These are phyloP conservation scores for Arthroderma sp. DNA, from an alignment of 2,329 filamentous ascomycete species.

Conservation along the genomic window DNA sequence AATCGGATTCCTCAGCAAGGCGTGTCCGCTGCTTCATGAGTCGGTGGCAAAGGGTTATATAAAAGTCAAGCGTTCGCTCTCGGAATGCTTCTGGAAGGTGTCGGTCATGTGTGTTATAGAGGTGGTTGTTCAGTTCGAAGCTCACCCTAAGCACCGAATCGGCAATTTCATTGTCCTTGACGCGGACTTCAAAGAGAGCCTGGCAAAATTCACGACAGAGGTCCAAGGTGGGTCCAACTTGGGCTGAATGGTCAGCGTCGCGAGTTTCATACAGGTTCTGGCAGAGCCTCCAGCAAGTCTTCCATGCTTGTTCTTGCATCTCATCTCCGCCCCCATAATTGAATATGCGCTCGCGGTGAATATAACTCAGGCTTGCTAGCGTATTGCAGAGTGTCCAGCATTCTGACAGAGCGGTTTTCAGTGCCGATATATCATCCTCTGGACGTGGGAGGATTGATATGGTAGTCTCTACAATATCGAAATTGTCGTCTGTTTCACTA, in stretches of 20 bases:
- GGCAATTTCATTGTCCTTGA: constrained; percentile 60
- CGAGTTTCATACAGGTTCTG: constrained; percentile 75
- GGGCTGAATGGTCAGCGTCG: constrained; percentile 54
- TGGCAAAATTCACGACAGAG: constrained; percentile 88
- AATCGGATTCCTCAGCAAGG: constrained; percentile 67
- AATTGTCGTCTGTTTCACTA: not conserved
- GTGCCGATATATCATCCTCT: constrained; percentile 46
- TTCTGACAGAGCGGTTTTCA: constrained; percentile 68
- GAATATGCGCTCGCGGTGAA: constrained; percentile 68
- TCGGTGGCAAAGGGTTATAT: constrained; percentile 82
- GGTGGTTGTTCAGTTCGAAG: constrained; percentile 88
- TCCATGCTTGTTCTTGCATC: constrained; percentile 79
- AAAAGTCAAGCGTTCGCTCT: constrained; percentile 85
- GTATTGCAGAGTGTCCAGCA: constrained; percentile 95
- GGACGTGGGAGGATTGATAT: constrained; percentile 34
- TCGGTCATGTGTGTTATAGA: constrained; percentile 83
- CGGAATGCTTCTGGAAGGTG: constrained; percentile 73
- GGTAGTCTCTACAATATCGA: not conserved
- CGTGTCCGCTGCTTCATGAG: constrained; percentile 88
- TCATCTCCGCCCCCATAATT: constrained; percentile 60
- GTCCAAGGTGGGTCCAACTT: constrained; percentile 64
- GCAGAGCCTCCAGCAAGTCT: constrained; percentile 84
- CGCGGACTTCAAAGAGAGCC: constrained; percentile 72
- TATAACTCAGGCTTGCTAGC: constrained; percentile 68
- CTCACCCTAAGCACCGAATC: constrained; percentile 85